Conservation (phyloP, 2,329 filamentous ascomycete genomes). For the Pseudovirgaria hyperparasitica region DNA sequence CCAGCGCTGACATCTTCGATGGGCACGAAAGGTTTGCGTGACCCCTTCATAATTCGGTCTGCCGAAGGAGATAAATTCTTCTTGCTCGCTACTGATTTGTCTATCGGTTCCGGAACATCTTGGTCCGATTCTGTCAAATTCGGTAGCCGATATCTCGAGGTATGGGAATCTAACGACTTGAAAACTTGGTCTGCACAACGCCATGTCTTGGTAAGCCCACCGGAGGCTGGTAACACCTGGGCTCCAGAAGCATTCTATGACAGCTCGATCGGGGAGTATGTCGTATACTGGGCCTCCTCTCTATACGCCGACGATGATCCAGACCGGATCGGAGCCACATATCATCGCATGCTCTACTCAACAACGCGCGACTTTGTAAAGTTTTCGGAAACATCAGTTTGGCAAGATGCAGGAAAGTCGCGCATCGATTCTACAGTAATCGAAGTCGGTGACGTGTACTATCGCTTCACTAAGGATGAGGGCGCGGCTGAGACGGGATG, state of each 20-base stretch:
- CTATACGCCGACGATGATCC: slow-evolving; percentile 31
- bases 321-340: slow-evolving; percentile 29
- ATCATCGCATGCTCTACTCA: slow-evolving; percentile 41
- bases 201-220: slow-evolving; percentile 36
- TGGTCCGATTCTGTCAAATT: slow-evolving; percentile 36
- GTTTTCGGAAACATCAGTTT: slow-evolving; percentile 34
- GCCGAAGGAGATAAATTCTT: slow-evolving; percentile 39
- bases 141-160: slow-evolving; percentile 38
- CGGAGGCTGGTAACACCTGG: slow-evolving; percentile 41
- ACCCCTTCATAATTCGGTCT: slow-evolving; percentile 41
- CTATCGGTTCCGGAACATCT: slow-evolving; percentile 41
- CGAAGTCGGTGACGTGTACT: slow-evolving; percentile 29
- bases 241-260: slow-evolving; percentile 42
- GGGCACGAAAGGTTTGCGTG: slow-evolving; percentile 38
- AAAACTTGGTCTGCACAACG: slow-evolving; percentile 39
- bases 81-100: slow-evolving; percentile 40
- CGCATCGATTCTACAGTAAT: slow-evolving; percentile 42
- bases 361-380: slow-evolving; percentile 39
- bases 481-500: slow-evolving; percentile 37
- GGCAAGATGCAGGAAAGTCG: slow-evolving; percentile 40
- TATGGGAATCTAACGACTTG: slow-evolving; percentile 41
- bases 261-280: slow-evolving; percentile 27
- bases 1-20: slow-evolving; percentile 33
- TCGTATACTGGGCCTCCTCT: slow-evolving; percentile 35
- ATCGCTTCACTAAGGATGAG: slow-evolving; percentile 45